Percentiles rank a stretch among this genome's conserved stretches.
Evolutionary conservation across 2,329 filamentous ascomycete genomes (phyloP).

Genomic region (Trichoderma arundinaceum): DNA sequence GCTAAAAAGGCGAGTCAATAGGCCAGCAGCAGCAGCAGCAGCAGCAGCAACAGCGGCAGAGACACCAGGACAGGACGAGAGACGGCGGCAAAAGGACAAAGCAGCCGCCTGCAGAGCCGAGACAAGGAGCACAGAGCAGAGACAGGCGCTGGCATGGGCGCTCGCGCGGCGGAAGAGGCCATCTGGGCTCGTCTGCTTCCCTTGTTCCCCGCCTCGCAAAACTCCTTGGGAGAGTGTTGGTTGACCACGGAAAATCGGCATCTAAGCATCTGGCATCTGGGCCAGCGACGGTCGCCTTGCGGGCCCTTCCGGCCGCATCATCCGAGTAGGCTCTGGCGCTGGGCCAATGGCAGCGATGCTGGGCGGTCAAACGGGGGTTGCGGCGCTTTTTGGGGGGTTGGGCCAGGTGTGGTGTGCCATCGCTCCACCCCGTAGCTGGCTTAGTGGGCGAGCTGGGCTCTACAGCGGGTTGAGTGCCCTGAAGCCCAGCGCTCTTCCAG

Average conservation of each 20-base stretch:
- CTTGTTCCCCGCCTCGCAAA: constrained; percentile 25
- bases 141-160: background rate
- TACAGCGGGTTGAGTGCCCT: too few relatives aligned
- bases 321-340: constrained; percentile 24
- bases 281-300: constrained; percentile 29
- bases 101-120: background rate
- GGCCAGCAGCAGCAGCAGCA: background rate
- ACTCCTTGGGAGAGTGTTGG: constrained; percentile 19
- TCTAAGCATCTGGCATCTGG: constrained; percentile 29
- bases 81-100: background rate
- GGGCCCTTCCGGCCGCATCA: constrained; percentile 31
- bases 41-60: background rate
- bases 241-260: constrained; percentile 30
- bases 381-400: constrained; percentile 2
- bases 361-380: constrained; percentile 7
- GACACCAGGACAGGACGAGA: background rate
- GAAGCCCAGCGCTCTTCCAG: too few relatives aligned
- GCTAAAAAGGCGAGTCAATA: background rate
- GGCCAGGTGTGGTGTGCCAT: background rate
- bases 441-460: background rate
- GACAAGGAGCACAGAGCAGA: background rate
- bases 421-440: background rate
- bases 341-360: constrained; percentile 22
- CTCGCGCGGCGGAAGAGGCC: background rate
- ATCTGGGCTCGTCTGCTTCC: constrained; percentile 1